Percentiles rank a stretch among this genome's conserved stretches.
Evolutionary conservation across 257 asterid species (phyloP).

Genomic region (Solanum virginianum): DNA sequence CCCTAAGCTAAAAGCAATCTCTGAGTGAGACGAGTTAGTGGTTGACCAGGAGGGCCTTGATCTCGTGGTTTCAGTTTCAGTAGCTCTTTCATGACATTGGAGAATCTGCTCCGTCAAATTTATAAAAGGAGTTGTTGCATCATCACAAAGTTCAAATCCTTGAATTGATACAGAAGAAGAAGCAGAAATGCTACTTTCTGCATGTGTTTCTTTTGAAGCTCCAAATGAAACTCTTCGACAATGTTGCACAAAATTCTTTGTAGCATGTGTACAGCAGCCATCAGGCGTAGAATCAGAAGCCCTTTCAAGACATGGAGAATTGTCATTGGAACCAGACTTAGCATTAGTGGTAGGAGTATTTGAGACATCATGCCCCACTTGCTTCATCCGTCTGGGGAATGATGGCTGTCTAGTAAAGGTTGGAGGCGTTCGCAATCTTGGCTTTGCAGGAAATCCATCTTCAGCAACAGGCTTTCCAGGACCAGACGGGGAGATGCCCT

Average conservation of each 20-base stretch:
- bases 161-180: slow-evolving; percentile 69
- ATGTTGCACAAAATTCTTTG: slow-evolving; percentile 28
- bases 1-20: slow-evolving; percentile 20
- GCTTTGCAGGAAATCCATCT: slow-evolving; percentile 35
- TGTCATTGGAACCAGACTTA: slow-evolving; percentile 7
- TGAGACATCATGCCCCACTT: slow-evolving; percentile 29
- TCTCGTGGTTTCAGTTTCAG: slow-evolving; percentile 25
- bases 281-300: slow-evolving; percentile 17
- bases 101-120: slow-evolving; percentile 24
- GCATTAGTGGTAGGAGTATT: slow-evolving; percentile 10
- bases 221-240: slow-evolving; percentile 21
- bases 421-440: slow-evolving; percentile 60
- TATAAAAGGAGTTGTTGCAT: slow-evolving; percentile 29
- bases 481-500: slow-evolving; percentile 40
- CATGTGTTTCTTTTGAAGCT: slow-evolving; percentile 35
- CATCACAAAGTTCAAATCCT: slow-evolving; percentile 58
- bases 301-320: slow-evolving; percentile 12
- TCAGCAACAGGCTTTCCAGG: slow-evolving; percentile 36
- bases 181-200: slow-evolving; percentile 66
- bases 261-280: slow-evolving; percentile 4
- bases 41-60: slow-evolving; percentile 51
- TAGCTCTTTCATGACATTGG: slow-evolving; percentile 14
- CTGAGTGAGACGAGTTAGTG: slow-evolving; percentile 43
- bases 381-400: slow-evolving; percentile 40
- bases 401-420: slow-evolving; percentile 37